A percentile compares a stretch with the other conserved stretches of the same genome.
phyloP scores from a whole-genome alignment of 1,284 basidiomycete species.

The Sparassis latifolia region DNA sequence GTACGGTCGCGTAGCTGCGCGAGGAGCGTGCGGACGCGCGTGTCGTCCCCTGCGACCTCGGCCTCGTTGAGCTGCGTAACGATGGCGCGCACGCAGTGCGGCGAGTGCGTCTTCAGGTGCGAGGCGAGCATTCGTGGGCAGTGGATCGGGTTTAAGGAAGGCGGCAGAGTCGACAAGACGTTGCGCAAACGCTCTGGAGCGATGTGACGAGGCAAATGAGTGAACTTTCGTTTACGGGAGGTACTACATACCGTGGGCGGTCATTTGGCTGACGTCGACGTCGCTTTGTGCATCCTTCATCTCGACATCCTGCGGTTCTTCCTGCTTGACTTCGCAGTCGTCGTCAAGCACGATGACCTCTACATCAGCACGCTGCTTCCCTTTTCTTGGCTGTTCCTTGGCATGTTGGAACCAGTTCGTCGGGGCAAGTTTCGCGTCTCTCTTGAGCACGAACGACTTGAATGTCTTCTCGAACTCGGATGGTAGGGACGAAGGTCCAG shows the following conservation, averaged over 20 bases:
- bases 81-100: slow-evolving; percentile 45
- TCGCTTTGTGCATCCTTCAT: slow-evolving; percentile 14
- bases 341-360: slow-evolving; percentile 53
- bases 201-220: neutral
- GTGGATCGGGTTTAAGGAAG: slow-evolving; percentile 25
- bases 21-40: slow-evolving; percentile 50
- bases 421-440: slow-evolving; percentile 63
- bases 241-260: slow-evolving; percentile 30
- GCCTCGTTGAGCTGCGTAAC: slow-evolving; percentile 66
- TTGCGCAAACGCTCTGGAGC: slow-evolving; percentile 37
- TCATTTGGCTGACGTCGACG: slow-evolving; percentile 23
- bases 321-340: slow-evolving; percentile 25
- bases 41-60: slow-evolving; percentile 64
- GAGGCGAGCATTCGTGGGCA: slow-evolving; percentile 13
- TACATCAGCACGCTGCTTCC: slow-evolving; percentile 21
- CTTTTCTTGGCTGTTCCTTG: slow-evolving; percentile 20
- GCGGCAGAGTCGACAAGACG: slow-evolving; percentile 33
- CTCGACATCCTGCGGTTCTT: slow-evolving; percentile 22
- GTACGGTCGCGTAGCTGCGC: slow-evolving; percentile 49
- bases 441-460: slow-evolving; percentile 72
- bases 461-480: slow-evolving; percentile 72
- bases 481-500: slow-evolving; percentile 34
- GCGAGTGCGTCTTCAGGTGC: slow-evolving; percentile 29
- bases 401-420: slow-evolving; percentile 55
- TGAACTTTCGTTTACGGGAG: neutral